Conservation (phyloP, 257 asterid genomes). For the Parsonsia alboflavescens region DNA sequence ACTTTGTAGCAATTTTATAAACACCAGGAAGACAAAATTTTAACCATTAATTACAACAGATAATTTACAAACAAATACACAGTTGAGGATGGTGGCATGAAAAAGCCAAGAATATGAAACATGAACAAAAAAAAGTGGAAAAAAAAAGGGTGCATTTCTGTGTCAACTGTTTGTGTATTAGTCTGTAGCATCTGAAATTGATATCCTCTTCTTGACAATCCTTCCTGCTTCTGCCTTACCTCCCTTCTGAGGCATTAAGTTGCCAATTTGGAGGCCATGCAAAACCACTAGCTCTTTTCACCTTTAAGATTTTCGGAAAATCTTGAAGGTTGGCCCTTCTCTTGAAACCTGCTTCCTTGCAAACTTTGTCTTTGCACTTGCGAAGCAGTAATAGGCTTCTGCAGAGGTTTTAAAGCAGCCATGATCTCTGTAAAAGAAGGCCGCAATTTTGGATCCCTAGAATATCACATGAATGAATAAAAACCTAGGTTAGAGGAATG, state of each 20-base stretch:
- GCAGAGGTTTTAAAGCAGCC: constrained; percentile 81
- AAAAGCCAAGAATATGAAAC: constrained; percentile 31
- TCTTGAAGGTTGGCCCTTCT: constrained; percentile 36
- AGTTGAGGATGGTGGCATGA: constrained; percentile 36
- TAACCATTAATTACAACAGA: constrained; percentile 33
- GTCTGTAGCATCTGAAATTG: constrained; percentile 16
- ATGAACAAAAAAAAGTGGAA: constrained; percentile 16
- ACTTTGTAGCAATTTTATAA: background rate
- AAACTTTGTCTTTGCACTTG: constrained; percentile 37
- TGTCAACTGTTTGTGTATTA: constrained; percentile 12
- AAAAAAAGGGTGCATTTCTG: too few relatives aligned
- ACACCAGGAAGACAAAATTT: constrained; percentile 18
- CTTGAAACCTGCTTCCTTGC: constrained; percentile 38
- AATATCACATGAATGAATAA: background rate
- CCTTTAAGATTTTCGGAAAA: constrained; percentile 20
- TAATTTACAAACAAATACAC: constrained; percentile 55
- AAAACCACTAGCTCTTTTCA: constrained; percentile 27
- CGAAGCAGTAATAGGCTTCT: constrained; percentile 60
- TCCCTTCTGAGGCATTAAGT: constrained; percentile 6
- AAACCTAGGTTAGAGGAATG: background rate
- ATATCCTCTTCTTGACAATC: constrained; percentile 14
- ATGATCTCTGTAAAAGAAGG: constrained; percentile 91
- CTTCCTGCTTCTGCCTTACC: constrained; percentile 16
- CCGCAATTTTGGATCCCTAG: constrained; percentile 74
- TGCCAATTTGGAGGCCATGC: constrained; percentile 10